Percentiles rank a stretch among this genome's conserved stretches.
Evolutionary conservation across 2,329 filamentous ascomycete species (phyloP).

Genomic region (Hypoxylon sp.): DNA sequence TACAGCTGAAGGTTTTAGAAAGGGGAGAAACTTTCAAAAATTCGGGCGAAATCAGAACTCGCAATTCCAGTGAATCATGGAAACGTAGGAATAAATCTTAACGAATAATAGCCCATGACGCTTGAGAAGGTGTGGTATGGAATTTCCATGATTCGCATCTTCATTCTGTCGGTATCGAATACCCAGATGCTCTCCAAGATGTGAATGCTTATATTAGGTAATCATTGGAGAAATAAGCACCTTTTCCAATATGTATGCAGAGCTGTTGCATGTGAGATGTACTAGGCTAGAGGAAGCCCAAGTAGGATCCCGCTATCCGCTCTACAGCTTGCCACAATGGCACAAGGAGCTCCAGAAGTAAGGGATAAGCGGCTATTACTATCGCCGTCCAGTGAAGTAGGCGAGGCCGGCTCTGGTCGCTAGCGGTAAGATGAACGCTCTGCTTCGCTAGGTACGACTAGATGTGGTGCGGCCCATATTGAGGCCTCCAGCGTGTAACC

Average conservation of each 20-base stretch:
- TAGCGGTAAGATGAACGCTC: constrained; percentile 22
- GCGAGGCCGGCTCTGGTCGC: constrained; percentile 3
- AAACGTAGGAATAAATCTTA: neutral
- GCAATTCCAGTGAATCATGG: neutral
- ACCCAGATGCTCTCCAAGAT: neutral
- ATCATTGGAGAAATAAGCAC: constrained; percentile 7
- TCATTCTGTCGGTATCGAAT: neutral
- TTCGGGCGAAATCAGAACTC: neutral
- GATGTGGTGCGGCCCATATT: neutral
- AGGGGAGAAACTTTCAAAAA: constrained; percentile 3
- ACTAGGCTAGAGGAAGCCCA: neutral
- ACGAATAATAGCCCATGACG: neutral
- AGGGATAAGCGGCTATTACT: constrained; percentile 9
- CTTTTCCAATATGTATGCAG: neutral
- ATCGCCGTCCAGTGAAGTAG: constrained; percentile 5
- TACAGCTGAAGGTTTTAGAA: constrained; percentile 1
- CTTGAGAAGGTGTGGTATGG: neutral
- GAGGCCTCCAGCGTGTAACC: constrained; percentile 26
- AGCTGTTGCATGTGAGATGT: constrained; percentile 1
- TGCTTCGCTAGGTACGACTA: constrained; percentile 4
- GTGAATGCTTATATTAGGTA: neutral
- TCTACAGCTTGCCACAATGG: constrained; percentile 27
- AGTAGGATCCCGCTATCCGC: neutral
- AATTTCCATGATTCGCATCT: constrained; percentile 2
- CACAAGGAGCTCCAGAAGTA: constrained; percentile 14